phyloP scores from a whole-genome alignment of 106 monocot genomes.

The Dendrobium catenatum region DNA sequence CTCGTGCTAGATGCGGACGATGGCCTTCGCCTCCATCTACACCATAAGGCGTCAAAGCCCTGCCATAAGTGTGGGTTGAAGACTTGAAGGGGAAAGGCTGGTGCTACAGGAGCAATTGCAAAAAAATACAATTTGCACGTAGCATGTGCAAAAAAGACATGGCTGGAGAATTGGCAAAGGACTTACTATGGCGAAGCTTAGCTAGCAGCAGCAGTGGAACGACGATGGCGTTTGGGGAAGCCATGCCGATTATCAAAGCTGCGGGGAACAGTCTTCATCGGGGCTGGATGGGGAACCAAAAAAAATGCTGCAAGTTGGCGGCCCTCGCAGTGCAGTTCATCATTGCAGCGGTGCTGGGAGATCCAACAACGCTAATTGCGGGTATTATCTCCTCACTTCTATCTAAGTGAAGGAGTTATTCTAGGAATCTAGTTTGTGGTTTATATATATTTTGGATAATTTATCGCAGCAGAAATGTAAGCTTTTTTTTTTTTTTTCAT shows the following conservation, averaged over 20 bases:
- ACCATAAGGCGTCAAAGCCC: constrained; percentile 31
- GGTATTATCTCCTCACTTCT: constrained; percentile 72
- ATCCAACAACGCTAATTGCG: constrained; percentile 87
- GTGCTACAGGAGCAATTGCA: no score
- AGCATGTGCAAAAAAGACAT: constrained; percentile 70
- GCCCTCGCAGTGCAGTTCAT: constrained; percentile 75
- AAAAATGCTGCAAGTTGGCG: constrained; percentile 45
- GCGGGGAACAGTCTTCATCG: no score
- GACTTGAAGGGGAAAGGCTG: constrained; percentile 17
- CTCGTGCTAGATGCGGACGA: no score
- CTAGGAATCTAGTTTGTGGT: no score
- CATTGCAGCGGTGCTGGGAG: constrained; percentile 84
- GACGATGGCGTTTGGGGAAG: no score
- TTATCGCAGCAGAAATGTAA: no score
- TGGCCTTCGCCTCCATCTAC: no score
- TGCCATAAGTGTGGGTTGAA: constrained; percentile 79
- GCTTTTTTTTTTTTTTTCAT: no score
- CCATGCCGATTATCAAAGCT: no score
- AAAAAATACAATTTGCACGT: constrained; percentile 78
- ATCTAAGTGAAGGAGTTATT: constrained; percentile 22
- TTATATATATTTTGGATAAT: no score
- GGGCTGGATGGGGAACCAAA: no score
- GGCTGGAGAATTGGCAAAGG: constrained; percentile 87
- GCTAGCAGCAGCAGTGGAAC: no score
- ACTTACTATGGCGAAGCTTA: constrained; percentile 31